phyloP scores from a whole-genome alignment of 176 grass and related monocot genomes.

The Oryza meridionalis region DNA sequence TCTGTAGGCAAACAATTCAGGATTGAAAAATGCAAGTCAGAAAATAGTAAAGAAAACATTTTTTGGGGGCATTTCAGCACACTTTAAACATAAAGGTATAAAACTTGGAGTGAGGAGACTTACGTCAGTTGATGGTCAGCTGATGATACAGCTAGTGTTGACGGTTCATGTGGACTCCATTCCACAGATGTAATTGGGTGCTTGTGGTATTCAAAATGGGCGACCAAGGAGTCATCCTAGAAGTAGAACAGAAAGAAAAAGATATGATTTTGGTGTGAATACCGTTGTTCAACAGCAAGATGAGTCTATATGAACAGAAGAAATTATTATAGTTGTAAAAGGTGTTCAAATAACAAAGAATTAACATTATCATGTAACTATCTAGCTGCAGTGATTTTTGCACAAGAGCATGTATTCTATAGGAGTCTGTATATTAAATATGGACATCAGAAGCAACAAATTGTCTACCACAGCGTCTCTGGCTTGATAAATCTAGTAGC shows the following conservation, averaged over 20 bases:
- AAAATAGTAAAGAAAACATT: not conserved
- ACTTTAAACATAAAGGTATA: too few relatives aligned
- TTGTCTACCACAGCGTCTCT: not conserved
- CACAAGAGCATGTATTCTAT: not conserved
- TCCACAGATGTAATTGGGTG: conserved; percentile 86
- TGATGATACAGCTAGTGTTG: conserved; percentile 84
- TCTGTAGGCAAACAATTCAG: conserved; percentile 39
- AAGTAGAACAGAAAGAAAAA: conserved; percentile 23
- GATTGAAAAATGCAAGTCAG: not conserved
- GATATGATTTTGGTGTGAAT: not conserved
- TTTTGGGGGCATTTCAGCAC: not conserved
- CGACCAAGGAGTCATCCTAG: conserved; percentile 61
- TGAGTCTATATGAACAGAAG: not conserved
- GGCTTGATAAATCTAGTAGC: not conserved
- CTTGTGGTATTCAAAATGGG: conserved; percentile 88
- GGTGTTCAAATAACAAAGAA: not conserved
- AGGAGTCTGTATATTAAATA: too few relatives aligned
- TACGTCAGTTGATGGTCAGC: conserved; percentile 93
- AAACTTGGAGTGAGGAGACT: not conserved
- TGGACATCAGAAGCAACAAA: not conserved
- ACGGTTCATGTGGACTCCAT: conserved; percentile 92
- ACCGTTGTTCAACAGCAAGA: not conserved
- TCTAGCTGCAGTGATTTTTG: not conserved
- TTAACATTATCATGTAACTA: not conserved
- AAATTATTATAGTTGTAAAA: not conserved